Conservation (phyloP, 495 filamentous ascomycete species). For the Lophiostoma macrostomum region DNA sequence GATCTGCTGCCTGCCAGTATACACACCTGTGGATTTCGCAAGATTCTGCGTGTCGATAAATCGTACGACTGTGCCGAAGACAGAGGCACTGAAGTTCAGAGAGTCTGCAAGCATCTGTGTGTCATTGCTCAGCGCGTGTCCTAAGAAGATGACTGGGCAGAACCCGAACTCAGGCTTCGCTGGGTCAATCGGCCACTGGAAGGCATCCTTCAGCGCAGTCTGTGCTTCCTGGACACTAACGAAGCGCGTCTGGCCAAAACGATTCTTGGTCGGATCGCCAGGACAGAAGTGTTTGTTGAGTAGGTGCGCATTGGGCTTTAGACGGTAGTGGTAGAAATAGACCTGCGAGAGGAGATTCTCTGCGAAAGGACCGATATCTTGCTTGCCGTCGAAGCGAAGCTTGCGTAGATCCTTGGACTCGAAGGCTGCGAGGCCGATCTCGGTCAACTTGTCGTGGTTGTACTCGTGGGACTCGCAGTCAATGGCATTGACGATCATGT, state of each 20-base stretch:
- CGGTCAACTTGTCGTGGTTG: background rate
- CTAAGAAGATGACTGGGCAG: conserved; percentile 14
- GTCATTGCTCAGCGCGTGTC: conserved; percentile 9
- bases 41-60: conserved; percentile 13
- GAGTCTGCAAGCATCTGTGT: background rate
- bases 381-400: too few species aligned
- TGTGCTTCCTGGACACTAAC: background rate
- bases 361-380: background rate
- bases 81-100: background rate
- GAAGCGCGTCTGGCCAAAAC: conserved; percentile 8
- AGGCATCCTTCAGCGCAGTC: background rate
- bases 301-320: conserved; percentile 4
- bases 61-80: conserved; percentile 2
- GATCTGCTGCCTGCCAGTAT: background rate
- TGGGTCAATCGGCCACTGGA: conserved; percentile 1
- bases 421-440: conserved; percentile 8
- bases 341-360: conserved; percentile 9
- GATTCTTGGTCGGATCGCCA: conserved; percentile 1
- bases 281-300: conserved; percentile 1
- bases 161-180: conserved; percentile 4
- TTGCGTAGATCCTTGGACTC: background rate
- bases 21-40: background rate
- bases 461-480: background rate
- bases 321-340: conserved; percentile 16
- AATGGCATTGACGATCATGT: conserved; percentile 3